These are phyloP conservation scores for Hypoxylon sp. DNA, from an alignment of 2,329 filamentous ascomycete species.

Conservation along the genomic window DNA sequence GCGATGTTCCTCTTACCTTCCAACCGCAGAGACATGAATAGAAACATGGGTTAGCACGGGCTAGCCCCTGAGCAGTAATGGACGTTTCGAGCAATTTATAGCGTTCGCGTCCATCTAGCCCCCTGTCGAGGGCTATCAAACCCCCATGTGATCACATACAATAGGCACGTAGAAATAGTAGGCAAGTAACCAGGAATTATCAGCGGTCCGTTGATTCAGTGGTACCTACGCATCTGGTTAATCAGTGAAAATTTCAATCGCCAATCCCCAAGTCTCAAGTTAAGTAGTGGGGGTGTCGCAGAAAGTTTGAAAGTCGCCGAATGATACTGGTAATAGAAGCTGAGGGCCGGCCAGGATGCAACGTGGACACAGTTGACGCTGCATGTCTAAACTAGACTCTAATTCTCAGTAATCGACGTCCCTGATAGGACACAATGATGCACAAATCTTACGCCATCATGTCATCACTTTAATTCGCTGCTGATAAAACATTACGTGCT, in stretches of 20 bases:
- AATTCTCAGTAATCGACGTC: constrained; percentile 35
- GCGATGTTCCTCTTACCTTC: constrained; percentile 33
- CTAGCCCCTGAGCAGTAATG: constrained; percentile 28
- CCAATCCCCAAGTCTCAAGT: constrained; percentile 34
- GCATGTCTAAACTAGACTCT: constrained; percentile 40
- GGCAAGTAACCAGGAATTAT: neutral
- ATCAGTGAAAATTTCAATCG: constrained; percentile 8
- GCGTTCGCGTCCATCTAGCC: constrained; percentile 40
- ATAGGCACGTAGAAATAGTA: neutral
- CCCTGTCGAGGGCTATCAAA: constrained; percentile 26
- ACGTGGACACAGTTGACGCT: constrained; percentile 38
- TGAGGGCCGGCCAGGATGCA: constrained; percentile 33
- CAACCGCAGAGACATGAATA: constrained; percentile 19
- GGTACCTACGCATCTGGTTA: constrained; percentile 6
- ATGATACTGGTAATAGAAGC: constrained; percentile 29
- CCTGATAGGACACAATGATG: constrained; percentile 37
- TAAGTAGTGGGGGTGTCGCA: constrained; percentile 31
- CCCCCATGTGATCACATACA: constrained; percentile 9
- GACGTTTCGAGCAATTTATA: constrained; percentile 35
- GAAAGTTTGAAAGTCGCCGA: constrained; percentile 31
- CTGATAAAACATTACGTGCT: constrained; percentile 41
- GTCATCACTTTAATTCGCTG: constrained; percentile 36
- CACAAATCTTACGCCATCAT: constrained; percentile 44
- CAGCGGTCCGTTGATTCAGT: constrained; percentile 12
- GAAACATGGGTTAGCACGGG: constrained; percentile 30